Evolutionary conservation across 257 asterid species (phyloP).

Genomic region (Linaria vulgaris): DNA sequence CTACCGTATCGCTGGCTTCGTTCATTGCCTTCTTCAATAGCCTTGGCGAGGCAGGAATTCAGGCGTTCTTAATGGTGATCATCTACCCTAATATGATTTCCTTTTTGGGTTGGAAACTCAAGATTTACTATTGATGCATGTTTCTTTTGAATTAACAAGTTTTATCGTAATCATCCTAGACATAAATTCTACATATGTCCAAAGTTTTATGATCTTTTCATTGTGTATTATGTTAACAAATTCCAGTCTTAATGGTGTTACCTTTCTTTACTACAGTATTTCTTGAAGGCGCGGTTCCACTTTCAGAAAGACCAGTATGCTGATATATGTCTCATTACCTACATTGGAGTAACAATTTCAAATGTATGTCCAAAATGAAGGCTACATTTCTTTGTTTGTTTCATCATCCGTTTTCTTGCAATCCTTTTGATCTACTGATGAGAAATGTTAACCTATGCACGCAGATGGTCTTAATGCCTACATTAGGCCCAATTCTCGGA

Average conservation of each 20-base stretch:
- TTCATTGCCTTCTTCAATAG: conserved; percentile 58
- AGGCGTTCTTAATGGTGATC: conserved; percentile 51
- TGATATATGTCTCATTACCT: conserved; percentile 52
- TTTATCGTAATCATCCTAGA: too few species aligned
- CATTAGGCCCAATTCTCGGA: conserved; percentile 64
- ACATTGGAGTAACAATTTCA: conserved; percentile 54
- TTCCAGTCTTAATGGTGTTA: neutral
- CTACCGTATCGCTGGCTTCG: conserved; percentile 47
- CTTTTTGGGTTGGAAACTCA: too few species aligned
- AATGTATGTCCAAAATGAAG: conserved; percentile 31
- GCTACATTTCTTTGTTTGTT: neutral
- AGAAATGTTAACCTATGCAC: conserved; percentile 1
- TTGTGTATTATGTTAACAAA: too few species aligned
- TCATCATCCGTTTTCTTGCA: neutral
- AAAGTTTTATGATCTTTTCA: too few species aligned
- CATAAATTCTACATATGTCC: too few species aligned
- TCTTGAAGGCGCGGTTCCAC: conserved; percentile 58
- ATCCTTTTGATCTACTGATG: neutral
- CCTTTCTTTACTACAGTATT: conserved; percentile 46
- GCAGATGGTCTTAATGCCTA: conserved; percentile 83
- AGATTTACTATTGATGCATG: too few species aligned
- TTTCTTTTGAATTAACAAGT: too few species aligned
- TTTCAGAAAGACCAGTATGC: conserved; percentile 61
- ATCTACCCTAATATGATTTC: too few species aligned
- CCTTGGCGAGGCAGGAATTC: conserved; percentile 62